These are phyloP conservation scores for Penium margaritaceum DNA, from an alignment of 139 green algal genomes.

Conservation along the genomic window DNA sequence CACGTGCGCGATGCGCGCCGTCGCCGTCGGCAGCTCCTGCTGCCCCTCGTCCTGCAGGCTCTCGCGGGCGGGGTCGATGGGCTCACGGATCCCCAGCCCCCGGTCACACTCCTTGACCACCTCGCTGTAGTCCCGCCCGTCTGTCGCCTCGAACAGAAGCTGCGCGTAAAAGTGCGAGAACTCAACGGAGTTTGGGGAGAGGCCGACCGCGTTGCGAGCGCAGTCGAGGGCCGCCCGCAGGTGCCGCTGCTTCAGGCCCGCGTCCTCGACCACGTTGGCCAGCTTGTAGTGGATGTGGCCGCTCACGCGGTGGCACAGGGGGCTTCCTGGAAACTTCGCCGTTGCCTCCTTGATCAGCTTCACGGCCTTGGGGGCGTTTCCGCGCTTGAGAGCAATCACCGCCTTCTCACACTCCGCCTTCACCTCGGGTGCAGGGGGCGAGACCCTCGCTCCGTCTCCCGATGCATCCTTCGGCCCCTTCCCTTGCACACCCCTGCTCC, in stretches of 20 bases:
- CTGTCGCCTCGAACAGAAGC: conserved; percentile 20
- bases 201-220: not conserved
- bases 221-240: conserved; percentile 2
- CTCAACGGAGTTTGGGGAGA: conserved; percentile 14
- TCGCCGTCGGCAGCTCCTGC: conserved; percentile 15
- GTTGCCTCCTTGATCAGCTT: conserved; percentile 32
- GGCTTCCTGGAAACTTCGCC: not conserved
- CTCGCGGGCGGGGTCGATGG: conserved; percentile 14
- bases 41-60: conserved; percentile 17
- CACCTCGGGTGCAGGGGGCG: too few species aligned
- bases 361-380: conserved; percentile 21
- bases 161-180: conserved; percentile 29
- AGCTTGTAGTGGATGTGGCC: conserved; percentile 34
- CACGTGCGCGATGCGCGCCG: conserved; percentile 11
- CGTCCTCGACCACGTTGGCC: conserved; percentile 16
- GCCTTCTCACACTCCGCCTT: conserved; percentile 30
- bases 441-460: too few species aligned
- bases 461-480: too few species aligned
- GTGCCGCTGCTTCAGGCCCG: conserved; percentile 8
- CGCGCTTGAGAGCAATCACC: conserved; percentile 5
- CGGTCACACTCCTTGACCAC: conserved; percentile 22
- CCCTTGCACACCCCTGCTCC: too few species aligned
- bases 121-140: conserved; percentile 27
- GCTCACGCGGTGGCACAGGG: conserved; percentile 7
- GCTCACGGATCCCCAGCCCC: conserved; percentile 7